These are phyloP conservation scores for Picea abies DNA, from an alignment of 83 land plant genomes.

Conservation along the genomic window DNA sequence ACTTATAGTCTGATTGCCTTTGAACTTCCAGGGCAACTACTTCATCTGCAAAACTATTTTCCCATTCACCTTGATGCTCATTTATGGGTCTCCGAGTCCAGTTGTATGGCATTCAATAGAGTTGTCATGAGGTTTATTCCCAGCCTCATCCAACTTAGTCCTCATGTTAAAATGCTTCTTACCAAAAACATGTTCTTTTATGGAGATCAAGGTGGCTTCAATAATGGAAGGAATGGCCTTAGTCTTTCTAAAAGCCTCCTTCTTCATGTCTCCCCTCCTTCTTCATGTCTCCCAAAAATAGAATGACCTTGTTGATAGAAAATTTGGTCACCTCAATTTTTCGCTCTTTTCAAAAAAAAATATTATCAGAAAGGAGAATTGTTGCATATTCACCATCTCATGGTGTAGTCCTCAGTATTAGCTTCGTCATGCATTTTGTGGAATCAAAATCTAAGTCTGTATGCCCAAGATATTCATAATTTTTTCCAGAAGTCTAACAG, in stretches of 20 bases:
- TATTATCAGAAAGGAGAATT: too few species aligned
- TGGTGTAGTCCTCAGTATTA: too few species aligned
- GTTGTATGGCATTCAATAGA: conserved; percentile 50
- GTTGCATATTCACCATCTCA: too few species aligned
- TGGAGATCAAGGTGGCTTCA: conserved; percentile 61
- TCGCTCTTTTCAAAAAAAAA: too few species aligned
- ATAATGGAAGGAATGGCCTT: conserved; percentile 51
- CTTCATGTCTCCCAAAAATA: too few species aligned
- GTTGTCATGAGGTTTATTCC: conserved; percentile 55
- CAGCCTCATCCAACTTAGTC: conserved; percentile 52
- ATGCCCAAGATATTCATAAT: too few species aligned
- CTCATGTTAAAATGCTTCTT: conserved; percentile 61
- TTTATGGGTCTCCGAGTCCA: conserved; percentile 37
- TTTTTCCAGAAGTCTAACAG: too few species aligned
- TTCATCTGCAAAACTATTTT: conserved; percentile 38
- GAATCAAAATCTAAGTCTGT: too few species aligned
- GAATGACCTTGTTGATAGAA: conserved; percentile 28
- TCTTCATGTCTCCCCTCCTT: conserved; percentile 66
- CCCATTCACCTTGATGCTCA: conserved; percentile 52
- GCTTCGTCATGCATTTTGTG: too few species aligned
- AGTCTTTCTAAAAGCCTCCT: conserved; percentile 63
- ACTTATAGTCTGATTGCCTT: conserved; percentile 49
- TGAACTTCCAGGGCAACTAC: conserved; percentile 59
- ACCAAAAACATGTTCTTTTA: conserved; percentile 74
- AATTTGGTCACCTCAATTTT: too few species aligned